Evolutionary conservation across 805 yeast species (phyloP), one percentile per base, ranked within the genome.

Genomic region (Nakazawaea holstii): DNA sequence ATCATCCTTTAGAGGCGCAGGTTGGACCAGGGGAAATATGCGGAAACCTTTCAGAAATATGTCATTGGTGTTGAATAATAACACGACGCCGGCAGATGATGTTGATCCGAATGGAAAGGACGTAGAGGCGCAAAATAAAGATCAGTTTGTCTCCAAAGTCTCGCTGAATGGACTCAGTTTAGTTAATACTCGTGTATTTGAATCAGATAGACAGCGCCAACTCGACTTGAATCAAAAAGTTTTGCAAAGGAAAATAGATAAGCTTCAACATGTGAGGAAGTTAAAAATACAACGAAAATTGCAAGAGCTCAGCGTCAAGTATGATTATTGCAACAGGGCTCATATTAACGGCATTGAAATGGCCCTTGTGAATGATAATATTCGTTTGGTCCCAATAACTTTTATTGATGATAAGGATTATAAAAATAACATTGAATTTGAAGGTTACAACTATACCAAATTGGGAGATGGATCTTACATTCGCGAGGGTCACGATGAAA

Each of bases 321-420:
- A 71, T 38, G 77, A 71, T 43, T 58, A 61, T 49, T 69, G 72
- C 46, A 84, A 80, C 53, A 64, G 82, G 35, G 53, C 71, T 8
- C 43, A 55, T 11, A 63, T 79, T 9, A 66, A 69, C 30, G 72
- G 71, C 4, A 65, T 65, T n/a, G 58, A 61, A 30, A 79, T 67
- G 59, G 78, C 80, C 0, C 64, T 73, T 3, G 56, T 68, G 1
- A 57, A 63, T 14, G 59, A 62, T 29, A 79, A 77, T 1, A 61
- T 65, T 4, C 63, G 62, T 43, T 59, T 80, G 30, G 66, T 71
- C 0, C 69, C 76, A 0, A 55, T 77, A 10, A 43, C 33, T 8
- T 48, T 15, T 35, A 48, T 43, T 10, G 50, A 48, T 28, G 46
- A 39, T 11, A 10, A 39, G 27, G n/a, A 39, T 28, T 30, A 33